Base-by-base conservation (phyloP, 139 green algal genomes). In the Picochlorum sp. region DNA sequence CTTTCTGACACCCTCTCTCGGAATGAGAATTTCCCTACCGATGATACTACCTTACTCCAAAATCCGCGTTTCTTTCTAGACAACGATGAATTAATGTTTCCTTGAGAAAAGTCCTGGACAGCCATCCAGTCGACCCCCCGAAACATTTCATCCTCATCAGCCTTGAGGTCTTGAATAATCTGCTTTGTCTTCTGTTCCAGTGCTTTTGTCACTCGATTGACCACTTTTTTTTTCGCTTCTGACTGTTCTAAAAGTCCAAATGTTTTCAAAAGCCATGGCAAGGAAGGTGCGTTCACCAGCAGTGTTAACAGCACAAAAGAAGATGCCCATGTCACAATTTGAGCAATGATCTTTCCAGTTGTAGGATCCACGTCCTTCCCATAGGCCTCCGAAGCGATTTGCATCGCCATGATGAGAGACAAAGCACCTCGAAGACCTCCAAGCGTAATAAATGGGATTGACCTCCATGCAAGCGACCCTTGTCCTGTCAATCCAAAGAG, bases 231-330 rank as follows among this genome's bases (percentile, higher is more conserved):
- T 21, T 54, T 54, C 2, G 47, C 16, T 20, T 26, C n/a, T 21
- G 47, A 21, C 18, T 26, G 16, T 5, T 54, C 47, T 9, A 54
- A 21, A 54, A 54, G 47, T 26, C 47, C 15, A 54, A 21, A 54
- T 21, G 16, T 3, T 21, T 54, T 20, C 10, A 54, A 21, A 20
- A 54, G 47, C 16, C n/a, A 21, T 54, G 47, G 47, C n/a, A 78
- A 65, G 4, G 30, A 52, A 7, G 88, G 81, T 3, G 75, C 86
- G 63, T 95, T 94, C 52, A 95, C 78, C 9, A 89, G 20, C 34
- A 96, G 75, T 4, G 84, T 92, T 52, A 95, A 77, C 45, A 95
- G 60, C 71, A 92, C 83, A 57, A 93, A 88, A 16, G 82, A 77
- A 10, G 77, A 70, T 1, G 84, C 85, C 85, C 83, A 95, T 57